Conservation (phyloP, 768 basidiomycete species). For the Calocybe cyanea region DNA sequence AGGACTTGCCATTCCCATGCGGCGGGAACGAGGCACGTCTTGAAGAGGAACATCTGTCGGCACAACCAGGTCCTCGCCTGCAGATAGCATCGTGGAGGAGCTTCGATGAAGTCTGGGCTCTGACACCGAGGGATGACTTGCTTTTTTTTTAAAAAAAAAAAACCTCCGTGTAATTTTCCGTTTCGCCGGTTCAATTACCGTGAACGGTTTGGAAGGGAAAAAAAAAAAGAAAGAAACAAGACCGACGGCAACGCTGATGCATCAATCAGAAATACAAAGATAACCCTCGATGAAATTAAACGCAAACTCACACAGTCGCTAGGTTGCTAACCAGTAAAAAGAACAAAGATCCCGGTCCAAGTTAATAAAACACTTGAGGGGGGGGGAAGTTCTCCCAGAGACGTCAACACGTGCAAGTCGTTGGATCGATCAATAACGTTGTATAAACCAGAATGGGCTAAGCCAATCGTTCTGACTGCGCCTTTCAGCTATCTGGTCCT, state of each 20-base stretch:
- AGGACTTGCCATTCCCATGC: slow-evolving; percentile 38
- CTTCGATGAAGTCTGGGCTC: slow-evolving; percentile 10
- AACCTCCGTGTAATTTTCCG: slow-evolving; percentile 11
- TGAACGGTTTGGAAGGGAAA: too few relatives aligned
- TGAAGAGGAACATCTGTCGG: slow-evolving; percentile 1
- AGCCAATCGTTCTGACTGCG: slow-evolving; percentile 7
- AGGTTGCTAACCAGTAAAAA: too few relatives aligned
- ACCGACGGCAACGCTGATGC: too few relatives aligned
- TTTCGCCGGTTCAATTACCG: slow-evolving; percentile 5
- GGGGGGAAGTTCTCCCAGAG: too few relatives aligned
- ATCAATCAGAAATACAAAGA: not conserved
- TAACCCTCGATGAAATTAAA: too few relatives aligned
- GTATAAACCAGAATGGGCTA: slow-evolving; percentile 6
- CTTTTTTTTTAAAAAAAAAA: slow-evolving; percentile 7
- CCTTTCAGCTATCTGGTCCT: too few relatives aligned
- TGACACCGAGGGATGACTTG: not conserved
- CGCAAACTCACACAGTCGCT: too few relatives aligned
- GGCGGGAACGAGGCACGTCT: slow-evolving; percentile 37
- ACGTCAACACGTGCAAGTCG: slow-evolving; percentile 2
- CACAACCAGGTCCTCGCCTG: slow-evolving; percentile 7
- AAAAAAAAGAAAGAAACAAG: too few relatives aligned
- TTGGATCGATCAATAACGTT: slow-evolving; percentile 1
- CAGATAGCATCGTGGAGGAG: slow-evolving; percentile 13
- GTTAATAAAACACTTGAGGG: too few relatives aligned
- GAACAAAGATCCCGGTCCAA: not conserved